Evolutionary conservation across 352 stramenopile species (phyloP).

Genomic region (Phytophthora citricola): DNA sequence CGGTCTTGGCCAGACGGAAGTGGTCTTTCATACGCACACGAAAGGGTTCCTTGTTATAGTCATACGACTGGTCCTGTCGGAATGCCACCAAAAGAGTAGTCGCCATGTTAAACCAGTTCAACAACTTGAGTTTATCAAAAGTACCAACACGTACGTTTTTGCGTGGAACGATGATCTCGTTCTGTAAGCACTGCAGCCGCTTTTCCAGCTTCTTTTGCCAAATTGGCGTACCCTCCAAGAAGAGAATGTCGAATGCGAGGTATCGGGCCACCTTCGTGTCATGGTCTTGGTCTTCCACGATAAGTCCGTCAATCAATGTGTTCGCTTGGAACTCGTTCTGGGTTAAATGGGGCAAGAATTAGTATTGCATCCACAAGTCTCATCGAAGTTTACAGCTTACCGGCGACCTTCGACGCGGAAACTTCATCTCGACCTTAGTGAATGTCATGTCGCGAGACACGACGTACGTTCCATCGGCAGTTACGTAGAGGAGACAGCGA

Average conservation of each 20-base stretch:
- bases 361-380: conserved; percentile 1
- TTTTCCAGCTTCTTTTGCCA: conserved; percentile 92
- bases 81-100: neutral
- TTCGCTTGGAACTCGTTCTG: conserved; percentile 78
- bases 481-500: conserved; percentile 81
- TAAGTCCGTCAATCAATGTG: conserved; percentile 85
- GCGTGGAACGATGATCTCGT: conserved; percentile 87
- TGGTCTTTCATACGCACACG: conserved; percentile 91
- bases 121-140: neutral
- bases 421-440: conserved; percentile 90
- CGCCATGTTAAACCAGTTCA: conserved; percentile 4
- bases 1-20: conserved; percentile 86
- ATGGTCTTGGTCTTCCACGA: conserved; percentile 88
- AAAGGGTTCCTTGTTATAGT: conserved; percentile 85
- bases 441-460: conserved; percentile 86
- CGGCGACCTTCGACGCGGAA: conserved; percentile 73
- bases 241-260: conserved; percentile 85
- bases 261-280: conserved; percentile 78
- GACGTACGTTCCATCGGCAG: conserved; percentile 74
- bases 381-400: conserved; percentile 34
- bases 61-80: conserved; percentile 72
- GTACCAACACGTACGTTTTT: conserved; percentile 69
- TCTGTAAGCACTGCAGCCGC: conserved; percentile 87
- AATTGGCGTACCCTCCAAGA: conserved; percentile 78
- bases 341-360: neutral